A percentile compares a stretch with the other conserved stretches of the same genome.
These are phyloP conservation scores for Alliaria petiolata DNA, from an alignment of 345 rosid species.

Conservation along the genomic window DNA sequence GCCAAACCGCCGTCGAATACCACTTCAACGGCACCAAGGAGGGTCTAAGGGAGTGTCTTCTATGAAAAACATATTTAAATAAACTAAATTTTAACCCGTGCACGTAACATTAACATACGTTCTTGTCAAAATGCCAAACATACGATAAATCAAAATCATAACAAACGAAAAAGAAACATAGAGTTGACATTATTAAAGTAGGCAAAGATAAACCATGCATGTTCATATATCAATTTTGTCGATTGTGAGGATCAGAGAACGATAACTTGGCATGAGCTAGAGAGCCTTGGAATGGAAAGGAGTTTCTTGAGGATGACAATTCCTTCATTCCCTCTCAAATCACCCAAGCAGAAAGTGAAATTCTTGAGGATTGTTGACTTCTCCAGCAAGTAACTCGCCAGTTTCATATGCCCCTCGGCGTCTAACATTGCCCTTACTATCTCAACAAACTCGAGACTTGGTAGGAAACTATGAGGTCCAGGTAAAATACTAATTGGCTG, in stretches of 20 bases:
- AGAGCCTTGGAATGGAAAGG: background rate
- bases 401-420: background rate
- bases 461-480: background rate
- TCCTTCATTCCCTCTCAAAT: background rate
- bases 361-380: background rate
- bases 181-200: background rate
- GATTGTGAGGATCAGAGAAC: background rate
- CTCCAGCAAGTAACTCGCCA: background rate
- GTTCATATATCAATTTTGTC: background rate
- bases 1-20: too few species aligned
- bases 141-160: background rate
- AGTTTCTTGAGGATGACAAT: background rate
- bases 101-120: too few species aligned
- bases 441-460: constrained; percentile 12
- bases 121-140: too few species aligned
- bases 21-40: too few species aligned
- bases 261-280: background rate
- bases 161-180: background rate
- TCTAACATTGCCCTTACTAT: background rate
- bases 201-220: background rate
- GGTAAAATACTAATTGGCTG: background rate
- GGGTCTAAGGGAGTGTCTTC: too few species aligned
- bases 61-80: too few species aligned
- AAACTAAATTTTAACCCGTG: too few species aligned
- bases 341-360: too few species aligned